Evolutionary conservation across 208 protist genomes (phyloP).

Genomic region (Trypanosoma brucei): DNA sequence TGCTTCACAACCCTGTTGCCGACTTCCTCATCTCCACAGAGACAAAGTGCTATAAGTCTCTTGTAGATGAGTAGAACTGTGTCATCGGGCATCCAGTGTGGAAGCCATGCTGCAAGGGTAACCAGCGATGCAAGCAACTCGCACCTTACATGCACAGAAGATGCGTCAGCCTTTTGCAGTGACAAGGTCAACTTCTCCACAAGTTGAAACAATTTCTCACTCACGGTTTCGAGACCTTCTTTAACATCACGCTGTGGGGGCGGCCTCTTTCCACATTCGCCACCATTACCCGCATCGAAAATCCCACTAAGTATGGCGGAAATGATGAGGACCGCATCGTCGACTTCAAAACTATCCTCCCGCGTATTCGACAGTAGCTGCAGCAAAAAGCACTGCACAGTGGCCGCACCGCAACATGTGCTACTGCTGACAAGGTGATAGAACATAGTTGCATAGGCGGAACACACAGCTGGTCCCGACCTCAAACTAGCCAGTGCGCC

Average conservation of each 20-base stretch:
- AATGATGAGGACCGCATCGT: slow-evolving; percentile 22
- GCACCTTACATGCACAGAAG: slow-evolving; percentile 31
- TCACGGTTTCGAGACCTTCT: slow-evolving; percentile 10
- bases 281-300: slow-evolving; percentile 12
- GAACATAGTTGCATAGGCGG: slow-evolving; percentile 70
- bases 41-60: slow-evolving; percentile 23
- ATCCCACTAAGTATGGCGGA: slow-evolving; percentile 20
- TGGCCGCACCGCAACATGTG: slow-evolving; percentile 13
- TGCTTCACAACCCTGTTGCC: slow-evolving; percentile 8
- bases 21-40: slow-evolving; percentile 9
- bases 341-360: neutral
- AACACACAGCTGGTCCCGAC: slow-evolving; percentile 22
- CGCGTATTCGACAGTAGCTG: slow-evolving; percentile 11
- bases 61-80: slow-evolving; percentile 17
- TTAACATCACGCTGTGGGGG: slow-evolving; percentile 1
- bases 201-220: slow-evolving; percentile 11
- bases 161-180: slow-evolving; percentile 11
- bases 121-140: slow-evolving; percentile 51
- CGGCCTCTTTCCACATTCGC: neutral
- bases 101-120: slow-evolving; percentile 29
- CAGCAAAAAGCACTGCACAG: slow-evolving; percentile 14
- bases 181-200: neutral
- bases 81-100: slow-evolving; percentile 30
- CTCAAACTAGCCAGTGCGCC: slow-evolving; percentile 21
- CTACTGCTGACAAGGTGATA: slow-evolving; percentile 33